These are phyloP conservation scores for Nicotiana obtusifolia DNA, from an alignment of 257 asterid species.

Conservation along the genomic window DNA sequence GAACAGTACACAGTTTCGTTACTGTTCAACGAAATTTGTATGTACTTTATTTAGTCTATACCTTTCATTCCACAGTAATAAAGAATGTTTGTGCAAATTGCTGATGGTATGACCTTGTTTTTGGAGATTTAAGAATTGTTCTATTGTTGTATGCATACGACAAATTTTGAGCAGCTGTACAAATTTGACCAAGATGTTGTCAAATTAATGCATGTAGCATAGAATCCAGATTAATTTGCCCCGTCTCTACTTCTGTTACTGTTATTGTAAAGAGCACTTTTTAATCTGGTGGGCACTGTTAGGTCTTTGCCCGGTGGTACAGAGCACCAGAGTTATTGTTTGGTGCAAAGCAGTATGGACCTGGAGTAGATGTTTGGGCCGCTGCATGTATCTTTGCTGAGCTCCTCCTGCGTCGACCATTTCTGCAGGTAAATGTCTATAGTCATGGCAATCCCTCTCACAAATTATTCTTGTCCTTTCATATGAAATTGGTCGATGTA, in stretches of 20 bases:
- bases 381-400: conserved; percentile 99
- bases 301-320: conserved; percentile 99
- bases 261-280: neutral
- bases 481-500: neutral
- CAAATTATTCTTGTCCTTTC: neutral
- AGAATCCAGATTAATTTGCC: neutral
- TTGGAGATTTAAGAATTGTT: neutral
- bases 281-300: conserved; percentile 21
- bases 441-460: neutral
- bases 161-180: neutral
- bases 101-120: neutral
- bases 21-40: neutral
- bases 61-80: neutral
- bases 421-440: conserved; percentile 63
- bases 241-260: neutral
- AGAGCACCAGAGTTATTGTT: conserved; percentile 96
- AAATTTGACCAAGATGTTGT: neutral
- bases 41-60: neutral
- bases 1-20: neutral
- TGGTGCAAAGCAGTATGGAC: conserved; percentile 98
- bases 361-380: conserved; percentile 99
- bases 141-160: neutral
- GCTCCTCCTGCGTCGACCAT: conserved; percentile 83
- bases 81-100: neutral
- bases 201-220: neutral